Evolutionary conservation across 306 rosid genomes (phyloP).

Genomic region (Chamaecrista fasciculata): DNA sequence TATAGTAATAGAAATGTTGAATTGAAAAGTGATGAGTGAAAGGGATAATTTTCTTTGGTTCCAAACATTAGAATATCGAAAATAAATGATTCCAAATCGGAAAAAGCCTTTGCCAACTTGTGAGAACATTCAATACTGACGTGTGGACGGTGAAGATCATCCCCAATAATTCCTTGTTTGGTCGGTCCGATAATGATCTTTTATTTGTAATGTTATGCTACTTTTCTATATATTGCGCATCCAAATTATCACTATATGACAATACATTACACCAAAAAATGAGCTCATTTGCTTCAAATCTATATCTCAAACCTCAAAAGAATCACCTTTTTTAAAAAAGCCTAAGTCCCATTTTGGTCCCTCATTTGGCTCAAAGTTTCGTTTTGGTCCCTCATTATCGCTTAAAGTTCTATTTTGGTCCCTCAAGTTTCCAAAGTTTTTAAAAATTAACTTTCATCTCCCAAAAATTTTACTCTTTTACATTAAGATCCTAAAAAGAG

Average conservation of each 20-base stretch:
- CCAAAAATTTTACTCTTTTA: no score
- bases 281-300: conserved; percentile 14
- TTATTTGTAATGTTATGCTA: conserved; percentile 21
- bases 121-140: conserved; percentile 20
- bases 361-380: no score
- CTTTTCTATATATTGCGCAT: conserved; percentile 15
- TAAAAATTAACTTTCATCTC: no score
- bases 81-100: background rate
- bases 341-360: no score
- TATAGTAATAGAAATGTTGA: no score
- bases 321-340: background rate
- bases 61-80: background rate
- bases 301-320: background rate
- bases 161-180: conserved; percentile 34
- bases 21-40: background rate
- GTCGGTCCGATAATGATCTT: conserved; percentile 43
- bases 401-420: no score
- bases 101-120: background rate
- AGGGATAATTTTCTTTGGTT: background rate
- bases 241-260: conserved; percentile 26
- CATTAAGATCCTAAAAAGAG: no score
- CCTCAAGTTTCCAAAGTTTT: no score
- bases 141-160: conserved; percentile 37
- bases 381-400: no score
- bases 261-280: background rate